A percentile compares a stretch with the other conserved stretches of the same genome.
Evolutionary conservation across 2,329 filamentous ascomycete genomes (phyloP).

Genomic region (Helotiales sp.): DNA sequence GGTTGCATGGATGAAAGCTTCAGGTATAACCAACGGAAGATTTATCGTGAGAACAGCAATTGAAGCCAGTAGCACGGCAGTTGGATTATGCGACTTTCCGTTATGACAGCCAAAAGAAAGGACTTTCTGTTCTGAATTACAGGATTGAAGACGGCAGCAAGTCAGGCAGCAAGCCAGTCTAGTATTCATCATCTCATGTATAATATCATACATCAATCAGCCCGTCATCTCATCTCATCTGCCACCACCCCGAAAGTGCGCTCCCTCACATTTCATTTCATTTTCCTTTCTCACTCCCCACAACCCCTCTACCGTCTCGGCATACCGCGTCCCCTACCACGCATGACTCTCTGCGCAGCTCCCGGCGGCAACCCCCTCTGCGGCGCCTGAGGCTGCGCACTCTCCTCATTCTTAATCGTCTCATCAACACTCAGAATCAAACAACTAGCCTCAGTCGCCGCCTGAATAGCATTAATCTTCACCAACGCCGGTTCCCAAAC

Average conservation of each 20-base stretch:
- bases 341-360: slow-evolving; percentile 86
- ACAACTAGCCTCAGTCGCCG: slow-evolving; percentile 92
- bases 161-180: not conserved
- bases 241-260: not conserved
- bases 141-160: not conserved
- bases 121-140: no score
- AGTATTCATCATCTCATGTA: slow-evolving; percentile 17
- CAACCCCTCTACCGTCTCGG: slow-evolving; percentile 57
- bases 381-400: slow-evolving; percentile 80
- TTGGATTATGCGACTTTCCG: no score
- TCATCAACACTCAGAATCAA: slow-evolving; percentile 96
- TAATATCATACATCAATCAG: slow-evolving; percentile 21
- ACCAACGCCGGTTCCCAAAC: slow-evolving; percentile 97
- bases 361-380: slow-evolving; percentile 75
- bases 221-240: not conserved
- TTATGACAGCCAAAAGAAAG: no score
- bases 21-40: no score
- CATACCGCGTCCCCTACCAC: slow-evolving; percentile 86
- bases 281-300: not conserved
- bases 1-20: no score
- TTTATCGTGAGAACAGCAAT: no score
- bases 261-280: no score
- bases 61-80: no score
- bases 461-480: slow-evolving; percentile 96
- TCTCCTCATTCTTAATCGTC: slow-evolving; percentile 98